A percentile compares a stretch with the other conserved stretches of the same genome.
Conservation (phyloP, 495 filamentous ascomycete species). For the Cairneyella variabilis region DNA sequence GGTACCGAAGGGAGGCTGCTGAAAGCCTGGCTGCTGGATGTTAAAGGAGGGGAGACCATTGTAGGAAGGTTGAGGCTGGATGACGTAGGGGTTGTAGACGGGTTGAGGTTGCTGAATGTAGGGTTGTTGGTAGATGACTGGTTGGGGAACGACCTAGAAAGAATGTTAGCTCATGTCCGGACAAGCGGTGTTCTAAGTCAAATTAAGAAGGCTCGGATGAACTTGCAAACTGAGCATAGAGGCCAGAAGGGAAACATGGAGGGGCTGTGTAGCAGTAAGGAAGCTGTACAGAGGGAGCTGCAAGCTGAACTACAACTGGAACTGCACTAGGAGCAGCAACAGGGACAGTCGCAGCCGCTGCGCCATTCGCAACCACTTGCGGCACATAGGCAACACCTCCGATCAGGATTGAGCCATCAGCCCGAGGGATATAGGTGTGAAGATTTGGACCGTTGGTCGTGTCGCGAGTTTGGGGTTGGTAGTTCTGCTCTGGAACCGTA, state of each 20-base stretch:
- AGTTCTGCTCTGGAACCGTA: conserved; percentile 26
- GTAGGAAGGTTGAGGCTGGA: conserved; percentile 7
- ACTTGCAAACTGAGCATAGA: no score
- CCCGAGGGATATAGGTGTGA: conserved; percentile 42
- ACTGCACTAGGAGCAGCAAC: background rate
- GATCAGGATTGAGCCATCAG: conserved; percentile 29
- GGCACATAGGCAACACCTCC: conserved; percentile 14
- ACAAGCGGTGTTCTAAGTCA: no score
- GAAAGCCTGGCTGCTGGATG: background rate
- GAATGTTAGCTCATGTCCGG: background rate
- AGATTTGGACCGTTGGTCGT: conserved; percentile 39
- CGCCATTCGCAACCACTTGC: background rate
- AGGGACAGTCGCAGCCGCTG: background rate
- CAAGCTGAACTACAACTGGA: background rate
- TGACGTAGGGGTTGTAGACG: background rate
- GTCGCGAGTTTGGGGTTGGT: conserved; percentile 43
- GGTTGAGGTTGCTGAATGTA: background rate
- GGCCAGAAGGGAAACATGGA: background rate
- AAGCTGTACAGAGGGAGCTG: conserved; percentile 1
- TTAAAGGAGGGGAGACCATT: background rate
- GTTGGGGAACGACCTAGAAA: background rate
- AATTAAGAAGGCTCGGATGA: no score
- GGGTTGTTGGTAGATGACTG: conserved; percentile 6
- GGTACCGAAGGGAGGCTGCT: conserved; percentile 15
- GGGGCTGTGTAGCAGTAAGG: background rate